Base-by-base conservation (phyloP, 352 stramenopile genomes). In the Phytophthora pinifolia region DNA sequence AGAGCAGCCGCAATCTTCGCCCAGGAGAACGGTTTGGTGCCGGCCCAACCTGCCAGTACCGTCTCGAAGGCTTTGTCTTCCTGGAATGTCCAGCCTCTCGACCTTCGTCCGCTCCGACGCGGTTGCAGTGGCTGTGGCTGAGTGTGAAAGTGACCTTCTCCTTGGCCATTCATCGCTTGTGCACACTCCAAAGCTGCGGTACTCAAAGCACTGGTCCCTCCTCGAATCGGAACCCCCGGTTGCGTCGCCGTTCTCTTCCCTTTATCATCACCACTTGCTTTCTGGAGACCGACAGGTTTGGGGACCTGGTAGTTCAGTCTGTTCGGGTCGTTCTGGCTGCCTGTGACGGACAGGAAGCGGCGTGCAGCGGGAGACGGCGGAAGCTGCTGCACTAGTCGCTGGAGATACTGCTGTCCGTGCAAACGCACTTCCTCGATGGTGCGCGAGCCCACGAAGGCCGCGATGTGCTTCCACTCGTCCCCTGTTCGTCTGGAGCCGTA, bases 31-130 rank as follows among this genome's bases (percentile, higher is more conserved):
- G 83, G 72, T 30, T 78, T 85, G 42, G 57, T 69, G 15, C 55
- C 70, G 14, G 56, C 64, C 72, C 82, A 93, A 37, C 66, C 51
- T 45, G 83, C 83, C 13, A 95, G 65, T 34, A 74, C 77, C 29
- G 60, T 80, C 62, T 95, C 86, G 48, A 95, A 84, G 2, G 75
- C 66, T 63, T 90, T 89, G 54, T 95, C 83, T 62, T 95, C 83
- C 43, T 92, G 73, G 35, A 89, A 88, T 27, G 64, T 92, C 86
- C 86, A 95, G 10, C 62, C 44, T 30, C 80, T 89, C n/a, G 65
- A 51, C 4, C 49, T 54, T 25, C 51, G 43, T 37, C 51, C 58
- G 44, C 72, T 72, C 37, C 68, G 68, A 18, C 34, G 60, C 22
- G 30, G 46, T 44, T 59, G 44, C 49, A 51, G 30, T 30, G 18